Base-by-base conservation (phyloP, 2,329 filamentous ascomycete genomes). In the Epichloe coenophiala region DNA sequence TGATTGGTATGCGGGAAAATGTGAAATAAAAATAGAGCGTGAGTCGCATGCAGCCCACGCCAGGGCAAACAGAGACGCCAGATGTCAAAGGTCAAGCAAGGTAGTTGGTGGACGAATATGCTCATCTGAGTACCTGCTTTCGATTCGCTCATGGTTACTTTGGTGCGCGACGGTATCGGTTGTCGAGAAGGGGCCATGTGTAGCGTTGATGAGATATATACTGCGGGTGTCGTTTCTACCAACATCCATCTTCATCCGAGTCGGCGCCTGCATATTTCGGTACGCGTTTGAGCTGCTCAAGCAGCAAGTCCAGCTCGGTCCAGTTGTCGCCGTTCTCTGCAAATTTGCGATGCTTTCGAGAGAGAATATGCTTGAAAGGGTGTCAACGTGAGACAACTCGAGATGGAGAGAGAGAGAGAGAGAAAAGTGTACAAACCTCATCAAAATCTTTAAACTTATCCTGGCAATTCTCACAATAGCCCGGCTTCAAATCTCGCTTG, bases 391-490 rank as follows among this genome's bases (percentile, higher is more conserved):
- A 39, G 36, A 6, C 5, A 33, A 35, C 31, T 35, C 3, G 5
- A 19, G 15, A 19, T 9, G 7, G 15, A 31, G 27, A n/a, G 27
- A n/a, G n/a, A n/a, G n/a, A n/a, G n/a, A n/a, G n/a, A 13, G 6
- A 27, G 2, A 5, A n/a, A 40, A 61, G 15, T 8, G 27, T 35
- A 49, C 47, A 3, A 43, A 96, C 91, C 75, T 95, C 88, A 58
- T 98, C 91, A 72, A 98, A 98, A 66, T 98, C 93, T 49, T 89
- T 84, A 66, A 95, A 98, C 68, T 97, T 98, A 63, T 96, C 93
- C 65, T 88, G 81, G 68, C 93, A 98, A 65, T 98, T 98, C 71
- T 98, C 93, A 63, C 93, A 98, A 63, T 97, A 98, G 13, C 93
- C 93, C 33, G 93, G 89, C 69, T 96, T 97, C 9, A 88, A 77